Conservation (phyloP, 2,329 filamentous ascomycete species). For the Chrysosporium keratinophilum region DNA sequence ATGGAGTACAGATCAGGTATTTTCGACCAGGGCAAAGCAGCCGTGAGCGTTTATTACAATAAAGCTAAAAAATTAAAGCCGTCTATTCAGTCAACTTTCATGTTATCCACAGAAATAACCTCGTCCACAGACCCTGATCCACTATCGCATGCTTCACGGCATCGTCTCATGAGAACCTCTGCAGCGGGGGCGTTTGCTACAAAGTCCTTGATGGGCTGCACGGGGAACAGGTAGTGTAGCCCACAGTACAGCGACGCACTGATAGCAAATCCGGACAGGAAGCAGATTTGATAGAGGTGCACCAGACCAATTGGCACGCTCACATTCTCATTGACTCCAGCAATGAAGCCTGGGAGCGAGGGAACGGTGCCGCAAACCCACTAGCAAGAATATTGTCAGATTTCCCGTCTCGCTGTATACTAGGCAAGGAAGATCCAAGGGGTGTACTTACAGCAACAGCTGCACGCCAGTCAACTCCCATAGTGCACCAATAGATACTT, state of each 20-base stretch:
- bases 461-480: constrained; percentile 39
- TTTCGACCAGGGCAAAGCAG: too few relatives aligned
- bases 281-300: constrained; percentile 36
- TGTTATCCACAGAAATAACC: background rate
- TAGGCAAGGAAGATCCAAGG: background rate
- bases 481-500: constrained; percentile 36
- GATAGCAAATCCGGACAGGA: constrained; percentile 33
- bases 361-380: constrained; percentile 14
- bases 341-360: constrained; percentile 30
- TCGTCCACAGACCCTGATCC: background rate
- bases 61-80: too few relatives aligned
- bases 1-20: too few relatives aligned
- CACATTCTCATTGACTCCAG: constrained; percentile 20
- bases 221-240: constrained; percentile 27
- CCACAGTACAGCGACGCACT: constrained; percentile 29
- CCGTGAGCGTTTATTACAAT: too few relatives aligned
- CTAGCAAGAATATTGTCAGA: constrained; percentile 6
- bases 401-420: background rate
- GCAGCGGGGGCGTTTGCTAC: constrained; percentile 10
- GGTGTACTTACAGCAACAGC: constrained; percentile 20
- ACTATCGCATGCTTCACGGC: constrained; percentile 12
- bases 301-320: constrained; percentile 24
- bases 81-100: background rate
- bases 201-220: constrained; percentile 15
- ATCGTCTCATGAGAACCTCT: constrained; percentile 8